A percentile compares a stretch with the other conserved stretches of the same genome.
Evolutionary conservation across 331 rosid genomes (phyloP).

Genomic region (Dryas integrifolia): DNA sequence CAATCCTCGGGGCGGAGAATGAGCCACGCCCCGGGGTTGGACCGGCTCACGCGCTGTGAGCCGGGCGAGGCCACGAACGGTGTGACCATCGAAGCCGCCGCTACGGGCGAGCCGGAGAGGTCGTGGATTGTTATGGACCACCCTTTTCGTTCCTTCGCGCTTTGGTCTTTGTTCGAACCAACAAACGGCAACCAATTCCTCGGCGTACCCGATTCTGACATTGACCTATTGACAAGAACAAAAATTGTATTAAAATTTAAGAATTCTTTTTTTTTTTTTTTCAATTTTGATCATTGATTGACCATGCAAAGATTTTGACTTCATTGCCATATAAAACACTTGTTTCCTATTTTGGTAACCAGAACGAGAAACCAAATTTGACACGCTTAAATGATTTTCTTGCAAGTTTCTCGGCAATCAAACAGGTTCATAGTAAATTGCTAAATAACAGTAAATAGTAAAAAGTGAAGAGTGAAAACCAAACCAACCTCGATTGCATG

Average conservation of each 20-base stretch:
- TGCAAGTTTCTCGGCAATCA: slow-evolving; percentile 13
- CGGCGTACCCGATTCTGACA: slow-evolving; percentile 29
- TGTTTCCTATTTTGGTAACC: not conserved
- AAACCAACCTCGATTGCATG: slow-evolving; percentile 33
- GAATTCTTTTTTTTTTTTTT: too few relatives aligned
- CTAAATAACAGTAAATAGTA: not conserved
- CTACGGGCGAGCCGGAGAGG: slow-evolving; percentile 94
- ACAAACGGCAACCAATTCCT: slow-evolving; percentile 35
- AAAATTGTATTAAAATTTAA: not conserved
- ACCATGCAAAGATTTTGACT: not conserved
- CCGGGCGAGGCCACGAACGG: slow-evolving; percentile 92
- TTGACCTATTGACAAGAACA: slow-evolving; percentile 25
- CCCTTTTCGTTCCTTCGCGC: slow-evolving; percentile 72
- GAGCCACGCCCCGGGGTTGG: slow-evolving; percentile 97
- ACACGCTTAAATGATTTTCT: not conserved
- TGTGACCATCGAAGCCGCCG: slow-evolving; percentile 89
- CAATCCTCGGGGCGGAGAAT: slow-evolving; percentile 81
- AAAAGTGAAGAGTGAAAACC: not conserved
- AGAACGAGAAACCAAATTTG: not conserved
- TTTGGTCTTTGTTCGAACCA: slow-evolving; percentile 33
- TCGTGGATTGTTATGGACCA: slow-evolving; percentile 95
- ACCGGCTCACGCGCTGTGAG: slow-evolving; percentile 86
- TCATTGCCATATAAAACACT: not conserved
- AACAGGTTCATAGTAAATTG: not conserved
- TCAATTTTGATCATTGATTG: too few relatives aligned